Conservation (phyloP, 1,284 basidiomycete species). For the Hypsizygus ulmarius region DNA sequence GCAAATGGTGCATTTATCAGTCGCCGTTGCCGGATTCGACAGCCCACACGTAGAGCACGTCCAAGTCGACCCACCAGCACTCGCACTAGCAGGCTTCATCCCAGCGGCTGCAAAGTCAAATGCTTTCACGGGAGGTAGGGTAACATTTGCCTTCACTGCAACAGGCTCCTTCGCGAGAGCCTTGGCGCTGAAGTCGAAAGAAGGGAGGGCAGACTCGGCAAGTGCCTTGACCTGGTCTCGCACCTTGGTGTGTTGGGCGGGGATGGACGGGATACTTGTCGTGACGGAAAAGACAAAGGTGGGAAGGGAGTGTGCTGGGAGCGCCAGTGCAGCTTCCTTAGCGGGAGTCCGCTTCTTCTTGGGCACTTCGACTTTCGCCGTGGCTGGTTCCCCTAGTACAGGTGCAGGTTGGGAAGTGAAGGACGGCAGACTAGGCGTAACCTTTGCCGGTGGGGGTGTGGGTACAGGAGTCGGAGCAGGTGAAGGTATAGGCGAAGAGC, state of each 20-base stretch:
- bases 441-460: neutral
- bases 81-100: conserved; percentile 27
- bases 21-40: conserved; percentile 37
- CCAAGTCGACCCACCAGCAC: conserved; percentile 35
- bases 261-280: conserved; percentile 9
- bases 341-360: conserved; percentile 19
- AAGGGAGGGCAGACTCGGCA: conserved; percentile 45
- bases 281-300: conserved; percentile 20
- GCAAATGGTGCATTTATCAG: conserved; percentile 46
- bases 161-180: neutral
- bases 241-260: conserved; percentile 27
- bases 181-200: conserved; percentile 26
- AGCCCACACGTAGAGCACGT: conserved; percentile 43
- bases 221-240: conserved; percentile 28
- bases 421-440: neutral
- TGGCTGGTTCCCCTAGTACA: neutral
- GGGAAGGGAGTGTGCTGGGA: conserved; percentile 21
- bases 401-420: neutral
- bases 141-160: conserved; percentile 9
- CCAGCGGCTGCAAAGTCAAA: conserved; percentile 36
- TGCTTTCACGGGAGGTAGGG: conserved; percentile 19
- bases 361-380: neutral
- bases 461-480: neutral
- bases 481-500: conserved; percentile 5
- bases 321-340: conserved; percentile 31